Conservation (phyloP, 257 asterid species). For the Anisodus tanguticus region DNA sequence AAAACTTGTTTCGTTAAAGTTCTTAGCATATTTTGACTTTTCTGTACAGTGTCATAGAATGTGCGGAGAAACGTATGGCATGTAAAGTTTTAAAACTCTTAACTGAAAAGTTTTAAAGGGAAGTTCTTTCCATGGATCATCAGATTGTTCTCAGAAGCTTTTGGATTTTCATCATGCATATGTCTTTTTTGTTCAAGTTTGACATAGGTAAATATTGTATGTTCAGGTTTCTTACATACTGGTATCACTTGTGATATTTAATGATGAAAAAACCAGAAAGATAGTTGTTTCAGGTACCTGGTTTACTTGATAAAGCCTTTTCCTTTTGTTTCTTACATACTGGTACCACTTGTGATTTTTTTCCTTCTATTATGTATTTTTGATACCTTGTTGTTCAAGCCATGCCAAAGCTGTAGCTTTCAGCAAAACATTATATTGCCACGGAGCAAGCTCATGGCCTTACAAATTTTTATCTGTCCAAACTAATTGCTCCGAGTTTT, state of each 20-base stretch:
- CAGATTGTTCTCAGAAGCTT: not conserved
- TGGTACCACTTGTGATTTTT: not conserved
- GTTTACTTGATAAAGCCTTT: not conserved
- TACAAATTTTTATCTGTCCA: not conserved
- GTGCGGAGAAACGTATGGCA: not conserved
- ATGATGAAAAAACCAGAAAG: not conserved
- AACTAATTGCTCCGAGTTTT: not conserved
- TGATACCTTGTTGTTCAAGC: not conserved
- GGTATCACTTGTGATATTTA: too few species aligned
- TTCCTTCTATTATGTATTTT: not conserved
- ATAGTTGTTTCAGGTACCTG: conserved; percentile 2
- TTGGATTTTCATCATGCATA: not conserved
- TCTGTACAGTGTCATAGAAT: not conserved
- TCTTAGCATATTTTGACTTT: not conserved
- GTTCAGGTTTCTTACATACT: not conserved
- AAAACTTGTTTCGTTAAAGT: not conserved
- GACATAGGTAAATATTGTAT: not conserved
- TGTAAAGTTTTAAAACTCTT: not conserved
- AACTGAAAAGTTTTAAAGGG: not conserved
- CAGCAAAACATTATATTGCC: not conserved
- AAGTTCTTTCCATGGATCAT: not conserved
- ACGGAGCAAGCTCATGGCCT: not conserved
- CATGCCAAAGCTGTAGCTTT: not conserved
- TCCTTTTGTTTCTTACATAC: not conserved
- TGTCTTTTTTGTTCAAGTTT: not conserved